Conservation (phyloP, 345 rosid species). For the Salix brachista region DNA sequence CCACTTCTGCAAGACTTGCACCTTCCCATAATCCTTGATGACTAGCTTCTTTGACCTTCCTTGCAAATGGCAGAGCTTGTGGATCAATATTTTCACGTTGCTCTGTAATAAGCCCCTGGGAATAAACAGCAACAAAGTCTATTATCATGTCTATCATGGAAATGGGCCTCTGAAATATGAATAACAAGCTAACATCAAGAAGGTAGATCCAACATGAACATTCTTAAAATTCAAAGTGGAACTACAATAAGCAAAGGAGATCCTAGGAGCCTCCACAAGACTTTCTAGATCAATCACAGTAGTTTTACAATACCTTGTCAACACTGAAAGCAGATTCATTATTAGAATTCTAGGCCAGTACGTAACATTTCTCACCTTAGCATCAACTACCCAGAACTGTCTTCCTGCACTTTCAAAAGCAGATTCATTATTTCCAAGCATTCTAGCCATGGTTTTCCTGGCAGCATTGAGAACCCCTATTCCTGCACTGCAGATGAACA, state of each 20-base stretch:
- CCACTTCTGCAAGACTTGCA: constrained; percentile 87
- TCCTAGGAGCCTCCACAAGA: neutral
- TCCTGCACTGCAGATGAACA: constrained; percentile 70
- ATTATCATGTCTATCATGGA: constrained; percentile 9
- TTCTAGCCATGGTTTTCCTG: constrained; percentile 95
- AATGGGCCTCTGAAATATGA: neutral
- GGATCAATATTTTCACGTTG: constrained; percentile 71
- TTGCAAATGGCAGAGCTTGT: constrained; percentile 79
- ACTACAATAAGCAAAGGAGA: neutral
- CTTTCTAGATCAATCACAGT: neutral
- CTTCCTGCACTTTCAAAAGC: constrained; percentile 90
- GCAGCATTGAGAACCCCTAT: constrained; percentile 97
- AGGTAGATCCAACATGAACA: neutral
- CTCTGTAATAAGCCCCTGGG: constrained; percentile 87
- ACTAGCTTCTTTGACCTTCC: constrained; percentile 64
- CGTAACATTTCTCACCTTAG: constrained; percentile 46
- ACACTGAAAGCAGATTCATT: neutral
- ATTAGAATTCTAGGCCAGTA: neutral
- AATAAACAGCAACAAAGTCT: constrained; percentile 21
- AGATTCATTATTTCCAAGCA: constrained; percentile 78
- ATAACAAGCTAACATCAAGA: constrained; percentile 8
- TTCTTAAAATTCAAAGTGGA: neutral
- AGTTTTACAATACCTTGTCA: neutral
- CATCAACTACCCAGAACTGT: constrained; percentile 99
- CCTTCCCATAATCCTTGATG: constrained; percentile 95